Conservation (phyloP, 2,329 filamentous ascomycete genomes). For the Elsinoe fawcettii region DNA sequence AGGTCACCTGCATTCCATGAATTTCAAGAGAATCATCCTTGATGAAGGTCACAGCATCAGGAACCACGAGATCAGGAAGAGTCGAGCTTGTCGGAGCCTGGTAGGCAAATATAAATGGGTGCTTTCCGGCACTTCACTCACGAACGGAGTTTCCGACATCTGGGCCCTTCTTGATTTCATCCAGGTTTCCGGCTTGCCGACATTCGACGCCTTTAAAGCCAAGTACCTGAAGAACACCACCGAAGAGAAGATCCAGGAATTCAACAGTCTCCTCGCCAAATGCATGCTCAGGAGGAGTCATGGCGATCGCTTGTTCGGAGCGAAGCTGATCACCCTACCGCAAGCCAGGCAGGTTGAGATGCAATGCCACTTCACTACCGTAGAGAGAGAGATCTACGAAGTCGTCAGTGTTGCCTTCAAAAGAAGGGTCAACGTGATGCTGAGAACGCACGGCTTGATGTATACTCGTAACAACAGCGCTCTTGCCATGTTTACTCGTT, state of each 20-base stretch:
- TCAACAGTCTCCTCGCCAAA: constrained; percentile 25
- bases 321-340: constrained; percentile 49
- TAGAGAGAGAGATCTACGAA: constrained; percentile 48
- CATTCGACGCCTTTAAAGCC: background rate
- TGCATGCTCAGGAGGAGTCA: constrained; percentile 52
- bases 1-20: constrained; percentile 33
- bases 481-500: constrained; percentile 41
- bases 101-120: constrained; percentile 36
- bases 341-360: constrained; percentile 38
- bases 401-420: constrained; percentile 42
- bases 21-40: constrained; percentile 47
- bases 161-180: constrained; percentile 59
- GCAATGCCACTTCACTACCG: constrained; percentile 42
- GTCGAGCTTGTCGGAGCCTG: constrained; percentile 39
- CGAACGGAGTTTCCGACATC: constrained; percentile 28
- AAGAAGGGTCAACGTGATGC: constrained; percentile 34
- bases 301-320: constrained; percentile 44
- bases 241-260: background rate
- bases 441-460: constrained; percentile 20
- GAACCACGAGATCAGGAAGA: constrained; percentile 37
- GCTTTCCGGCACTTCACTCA: constrained; percentile 38
- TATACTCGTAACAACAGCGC: constrained; percentile 34
- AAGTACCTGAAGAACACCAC: background rate
- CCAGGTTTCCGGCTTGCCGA: constrained; percentile 42
- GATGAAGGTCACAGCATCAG: constrained; percentile 54